phyloP scores from a whole-genome alignment of 352 stramenopile species.

The Phytophthora uliginosa region DNA sequence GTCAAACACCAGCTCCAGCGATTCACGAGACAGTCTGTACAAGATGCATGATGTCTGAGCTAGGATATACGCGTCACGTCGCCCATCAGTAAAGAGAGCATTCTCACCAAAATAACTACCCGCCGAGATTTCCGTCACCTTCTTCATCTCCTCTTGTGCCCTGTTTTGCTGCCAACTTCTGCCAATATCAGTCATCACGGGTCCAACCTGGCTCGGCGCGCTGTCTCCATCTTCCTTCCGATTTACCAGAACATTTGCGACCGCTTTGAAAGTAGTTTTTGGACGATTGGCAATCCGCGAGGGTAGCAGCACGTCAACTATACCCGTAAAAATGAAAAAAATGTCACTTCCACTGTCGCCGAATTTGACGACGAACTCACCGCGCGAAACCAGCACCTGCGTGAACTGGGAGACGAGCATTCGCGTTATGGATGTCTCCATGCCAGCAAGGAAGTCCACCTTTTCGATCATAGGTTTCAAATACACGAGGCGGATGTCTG shows the following conservation, averaged over 20 bases:
- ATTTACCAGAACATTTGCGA: slow-evolving; percentile 1
- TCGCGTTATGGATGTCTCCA: slow-evolving; percentile 58
- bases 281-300: neutral
- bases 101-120: slow-evolving; percentile 77
- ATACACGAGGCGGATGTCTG: slow-evolving; percentile 69
- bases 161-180: neutral
- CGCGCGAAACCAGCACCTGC: slow-evolving; percentile 56
- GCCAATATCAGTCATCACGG: neutral
- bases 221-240: neutral
- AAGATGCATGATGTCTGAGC: slow-evolving; percentile 68
- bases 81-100: slow-evolving; percentile 58
- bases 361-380: slow-evolving; percentile 44
- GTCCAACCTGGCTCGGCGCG: neutral
- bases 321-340: slow-evolving; percentile 73
- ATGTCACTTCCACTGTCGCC: slow-evolving; percentile 69
- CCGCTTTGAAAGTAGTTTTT: slow-evolving; percentile 12
- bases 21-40: slow-evolving; percentile 62
- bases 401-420: slow-evolving; percentile 75
- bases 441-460: slow-evolving; percentile 58
- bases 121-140: slow-evolving; percentile 53
- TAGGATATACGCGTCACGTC: slow-evolving; percentile 53
- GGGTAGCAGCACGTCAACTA: slow-evolving; percentile 51
- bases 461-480: slow-evolving; percentile 72
- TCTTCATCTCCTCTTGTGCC: slow-evolving; percentile 33
- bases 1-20: slow-evolving; percentile 71